Conservation (phyloP, 331 rosid species). For the Acacia pycnantha region DNA sequence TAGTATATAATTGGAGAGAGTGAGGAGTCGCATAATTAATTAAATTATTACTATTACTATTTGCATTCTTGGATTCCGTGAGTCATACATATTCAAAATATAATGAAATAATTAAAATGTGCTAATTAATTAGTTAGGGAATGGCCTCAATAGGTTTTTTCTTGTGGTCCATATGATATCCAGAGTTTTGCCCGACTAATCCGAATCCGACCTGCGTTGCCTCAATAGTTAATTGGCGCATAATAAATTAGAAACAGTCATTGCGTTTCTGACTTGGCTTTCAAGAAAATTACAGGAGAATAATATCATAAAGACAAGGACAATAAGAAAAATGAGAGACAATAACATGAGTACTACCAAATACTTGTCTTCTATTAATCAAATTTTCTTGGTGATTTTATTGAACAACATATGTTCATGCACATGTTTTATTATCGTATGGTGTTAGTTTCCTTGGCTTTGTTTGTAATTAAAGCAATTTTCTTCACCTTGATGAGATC, state of each 20-base stretch:
- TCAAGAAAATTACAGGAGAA: conserved; percentile 28
- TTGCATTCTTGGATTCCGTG: neutral
- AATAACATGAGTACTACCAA: conserved; percentile 37
- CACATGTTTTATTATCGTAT: neutral
- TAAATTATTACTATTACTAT: neutral
- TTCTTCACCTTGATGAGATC: conserved; percentile 4
- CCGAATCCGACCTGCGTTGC: too few species aligned
- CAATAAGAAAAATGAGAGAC: conserved; percentile 31
- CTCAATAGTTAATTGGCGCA: neutral
- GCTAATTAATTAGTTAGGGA: neutral
- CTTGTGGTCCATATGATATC: too few species aligned
- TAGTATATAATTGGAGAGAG: neutral
- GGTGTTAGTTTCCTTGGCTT: conserved; percentile 11
- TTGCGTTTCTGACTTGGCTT: conserved; percentile 28
- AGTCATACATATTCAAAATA: too few species aligned
- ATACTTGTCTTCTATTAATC: neutral
- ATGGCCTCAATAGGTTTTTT: neutral
- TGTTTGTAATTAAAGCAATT: conserved; percentile 19
- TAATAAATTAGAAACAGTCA: neutral
- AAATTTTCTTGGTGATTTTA: conserved; percentile 19
- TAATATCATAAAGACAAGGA: conserved; percentile 25
- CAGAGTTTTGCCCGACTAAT: too few species aligned
- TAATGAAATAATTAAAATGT: neutral
- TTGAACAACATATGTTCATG: neutral
- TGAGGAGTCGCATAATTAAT: neutral